Conservation (phyloP, 768 basidiomycete genomes). For the Amanita exitialis region DNA sequence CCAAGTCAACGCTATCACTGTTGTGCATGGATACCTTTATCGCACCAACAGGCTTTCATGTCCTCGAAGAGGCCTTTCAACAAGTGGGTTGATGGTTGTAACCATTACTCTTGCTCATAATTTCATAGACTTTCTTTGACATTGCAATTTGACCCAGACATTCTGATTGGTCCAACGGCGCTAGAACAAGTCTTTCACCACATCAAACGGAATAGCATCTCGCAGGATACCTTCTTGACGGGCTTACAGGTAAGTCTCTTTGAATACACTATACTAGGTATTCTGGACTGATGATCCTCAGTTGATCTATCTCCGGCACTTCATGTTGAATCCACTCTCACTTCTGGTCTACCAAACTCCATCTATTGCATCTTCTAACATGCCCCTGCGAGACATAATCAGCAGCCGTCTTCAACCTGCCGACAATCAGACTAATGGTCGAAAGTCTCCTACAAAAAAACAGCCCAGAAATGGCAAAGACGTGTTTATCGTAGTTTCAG, state of each 20-base stretch:
- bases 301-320: slow-evolving; percentile 5
- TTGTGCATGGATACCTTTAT: slow-evolving; percentile 43
- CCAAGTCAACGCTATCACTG: slow-evolving; percentile 46
- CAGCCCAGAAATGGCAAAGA: not conserved
- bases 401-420: not conserved
- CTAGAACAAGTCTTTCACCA: slow-evolving; percentile 51
- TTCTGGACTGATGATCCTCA: not conserved
- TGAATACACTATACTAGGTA: not conserved
- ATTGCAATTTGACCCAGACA: slow-evolving; percentile 43
- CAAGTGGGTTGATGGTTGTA: slow-evolving; percentile 28
- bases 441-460: slow-evolving; percentile 4
- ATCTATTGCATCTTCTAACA: not conserved
- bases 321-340: slow-evolving; percentile 3
- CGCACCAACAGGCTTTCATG: slow-evolving; percentile 34
- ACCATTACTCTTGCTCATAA: not conserved
- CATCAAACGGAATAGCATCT: slow-evolving; percentile 43
- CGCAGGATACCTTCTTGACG: slow-evolving; percentile 45
- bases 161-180: slow-evolving; percentile 49
- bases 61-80: slow-evolving; percentile 44
- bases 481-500: not conserved
- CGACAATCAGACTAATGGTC: not conserved
- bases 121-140: slow-evolving; percentile 43
- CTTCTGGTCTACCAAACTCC: not conserved
- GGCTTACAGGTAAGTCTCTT: slow-evolving; percentile 46
- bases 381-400: not conserved